These are phyloP conservation scores for Albizia julibrissin DNA, from an alignment of 306 rosid species.

Conservation along the genomic window DNA sequence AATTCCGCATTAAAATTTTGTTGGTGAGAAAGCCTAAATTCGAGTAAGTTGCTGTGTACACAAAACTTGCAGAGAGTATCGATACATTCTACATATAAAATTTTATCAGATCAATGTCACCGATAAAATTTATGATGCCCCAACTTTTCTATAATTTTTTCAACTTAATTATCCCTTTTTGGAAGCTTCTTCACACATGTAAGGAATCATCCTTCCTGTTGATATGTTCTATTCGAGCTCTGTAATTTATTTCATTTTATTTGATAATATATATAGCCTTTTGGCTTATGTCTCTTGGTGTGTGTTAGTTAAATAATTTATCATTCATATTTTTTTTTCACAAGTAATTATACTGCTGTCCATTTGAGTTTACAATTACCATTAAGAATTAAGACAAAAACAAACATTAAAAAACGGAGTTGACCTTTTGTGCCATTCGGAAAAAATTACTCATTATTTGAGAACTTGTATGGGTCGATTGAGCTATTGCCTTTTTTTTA, in stretches of 20 bases:
- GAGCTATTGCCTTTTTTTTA: background rate
- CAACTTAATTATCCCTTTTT: background rate
- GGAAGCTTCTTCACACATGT: conserved; percentile 28
- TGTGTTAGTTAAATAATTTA: background rate
- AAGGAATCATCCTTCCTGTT: background rate
- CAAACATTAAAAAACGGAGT: background rate
- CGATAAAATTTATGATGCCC: too few species aligned
- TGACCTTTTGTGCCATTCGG: background rate
- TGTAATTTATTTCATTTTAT: background rate
- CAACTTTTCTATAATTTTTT: background rate
- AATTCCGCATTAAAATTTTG: too few species aligned
- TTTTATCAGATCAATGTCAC: too few species aligned
- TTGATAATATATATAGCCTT: background rate
- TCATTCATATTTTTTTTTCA: background rate
- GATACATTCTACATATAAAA: too few species aligned
- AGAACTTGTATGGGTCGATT: background rate
- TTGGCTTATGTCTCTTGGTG: background rate
- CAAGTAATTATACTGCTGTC: background rate
- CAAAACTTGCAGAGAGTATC: too few species aligned
- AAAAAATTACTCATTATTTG: background rate
- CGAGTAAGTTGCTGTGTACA: too few species aligned
- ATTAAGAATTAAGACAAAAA: background rate
- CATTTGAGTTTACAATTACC: background rate
- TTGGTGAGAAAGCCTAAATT: too few species aligned
- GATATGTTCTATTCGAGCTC: background rate